A percentile compares a stretch with the other conserved stretches of the same genome.
phyloP scores from a whole-genome alignment of 164 flowering plant species.

The Vitis riparia region DNA sequence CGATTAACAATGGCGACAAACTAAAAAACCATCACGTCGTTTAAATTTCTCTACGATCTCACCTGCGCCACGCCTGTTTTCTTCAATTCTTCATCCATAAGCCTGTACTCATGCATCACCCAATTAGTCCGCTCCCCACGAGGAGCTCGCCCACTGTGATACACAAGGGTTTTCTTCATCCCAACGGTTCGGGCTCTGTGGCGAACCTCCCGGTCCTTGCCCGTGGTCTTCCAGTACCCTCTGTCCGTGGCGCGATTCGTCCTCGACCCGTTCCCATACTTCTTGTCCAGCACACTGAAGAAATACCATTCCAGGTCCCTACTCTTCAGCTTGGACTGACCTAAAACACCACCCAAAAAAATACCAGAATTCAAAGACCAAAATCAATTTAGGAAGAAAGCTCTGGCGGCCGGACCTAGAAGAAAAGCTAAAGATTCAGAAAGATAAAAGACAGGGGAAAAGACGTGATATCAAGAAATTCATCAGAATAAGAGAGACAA shows the following conservation, averaged over 20 bases:
- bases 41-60: background rate
- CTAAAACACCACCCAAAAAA: constrained; percentile 13
- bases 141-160: constrained; percentile 44
- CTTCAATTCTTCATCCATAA: constrained; percentile 32
- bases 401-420: background rate
- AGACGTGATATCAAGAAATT: too few relatives aligned
- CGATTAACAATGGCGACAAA: background rate
- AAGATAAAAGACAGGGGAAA: background rate
- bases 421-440: background rate
- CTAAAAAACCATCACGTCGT: too few relatives aligned
- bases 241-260: constrained; percentile 45
- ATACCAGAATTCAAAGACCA: background rate
- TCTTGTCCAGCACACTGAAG: constrained; percentile 45
- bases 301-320: constrained; percentile 52
- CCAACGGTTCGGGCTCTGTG: constrained; percentile 30
- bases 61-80: constrained; percentile 37
- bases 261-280: constrained; percentile 40
- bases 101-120: constrained; percentile 54
- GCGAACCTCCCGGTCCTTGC: constrained; percentile 38
- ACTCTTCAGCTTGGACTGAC: constrained; percentile 33
- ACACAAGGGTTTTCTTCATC: constrained; percentile 51
- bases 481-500: too few relatives aligned
- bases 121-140: constrained; percentile 42
- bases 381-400: background rate
- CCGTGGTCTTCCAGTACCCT: constrained; percentile 54